A percentile compares a stretch with the other conserved stretches of the same genome.
Evolutionary conservation across 768 basidiomycete genomes (phyloP).

Genomic region (Rhodotorula kratochvilovae): DNA sequence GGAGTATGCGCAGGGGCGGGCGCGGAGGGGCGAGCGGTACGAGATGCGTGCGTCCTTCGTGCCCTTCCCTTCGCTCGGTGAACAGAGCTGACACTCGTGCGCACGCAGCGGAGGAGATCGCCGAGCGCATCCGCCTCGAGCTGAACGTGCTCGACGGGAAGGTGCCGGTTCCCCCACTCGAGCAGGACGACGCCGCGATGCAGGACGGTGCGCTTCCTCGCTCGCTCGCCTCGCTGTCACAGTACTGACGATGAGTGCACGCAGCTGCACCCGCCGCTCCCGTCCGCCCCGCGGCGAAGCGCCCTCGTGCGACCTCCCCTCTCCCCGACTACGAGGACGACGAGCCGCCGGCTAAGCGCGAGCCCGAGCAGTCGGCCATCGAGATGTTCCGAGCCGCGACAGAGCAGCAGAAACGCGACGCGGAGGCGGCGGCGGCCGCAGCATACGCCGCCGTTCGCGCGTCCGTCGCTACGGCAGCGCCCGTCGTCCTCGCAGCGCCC

Average conservation of each 20-base stretch:
- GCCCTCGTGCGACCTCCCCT: not conserved
- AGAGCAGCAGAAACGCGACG: too few species aligned
- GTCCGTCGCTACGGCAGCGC: too few species aligned
- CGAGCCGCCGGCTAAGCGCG: too few species aligned
- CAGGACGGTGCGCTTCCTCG: not conserved
- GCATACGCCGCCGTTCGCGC: too few species aligned
- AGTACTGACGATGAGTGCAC: not conserved
- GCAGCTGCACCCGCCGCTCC: too few species aligned
- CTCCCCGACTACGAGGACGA: not conserved
- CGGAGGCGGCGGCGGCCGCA: too few species aligned
- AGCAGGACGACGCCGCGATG: too few species aligned
- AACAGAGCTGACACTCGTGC: not conserved
- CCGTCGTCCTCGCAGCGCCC: too few species aligned
- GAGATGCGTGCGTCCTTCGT: not conserved
- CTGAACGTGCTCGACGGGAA: not conserved
- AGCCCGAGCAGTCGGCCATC: not conserved
- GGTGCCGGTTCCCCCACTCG: too few species aligned
- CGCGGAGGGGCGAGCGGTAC: not conserved
- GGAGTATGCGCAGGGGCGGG: not conserved
- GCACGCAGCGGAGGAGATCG: not conserved
- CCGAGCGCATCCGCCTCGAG: not conserved
- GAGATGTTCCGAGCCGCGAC: too few species aligned
- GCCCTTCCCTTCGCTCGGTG: not conserved
- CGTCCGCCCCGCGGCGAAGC: not conserved
- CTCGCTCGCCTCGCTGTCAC: not conserved